Base-by-base conservation (phyloP, 1,284 basidiomycete species). In the Naganishia liquefaciens region DNA sequence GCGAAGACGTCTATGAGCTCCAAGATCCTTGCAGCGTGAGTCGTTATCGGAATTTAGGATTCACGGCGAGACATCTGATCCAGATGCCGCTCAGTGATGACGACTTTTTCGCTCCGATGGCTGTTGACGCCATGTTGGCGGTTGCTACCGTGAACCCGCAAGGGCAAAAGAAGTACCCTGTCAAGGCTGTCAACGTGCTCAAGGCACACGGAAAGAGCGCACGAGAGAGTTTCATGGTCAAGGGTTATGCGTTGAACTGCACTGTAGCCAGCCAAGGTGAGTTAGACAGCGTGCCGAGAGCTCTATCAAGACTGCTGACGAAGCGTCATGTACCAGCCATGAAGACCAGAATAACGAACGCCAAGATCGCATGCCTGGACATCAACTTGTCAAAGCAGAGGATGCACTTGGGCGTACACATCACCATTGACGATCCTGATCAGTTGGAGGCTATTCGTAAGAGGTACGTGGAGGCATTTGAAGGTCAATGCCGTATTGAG, bases 1-100 rank as follows among this genome's bases (percentile, higher is more conserved):
- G 96, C 96, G 64, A 99, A 96, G 83, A 99, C 96, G 52, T 93
- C 90, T 70, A 99, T 99, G 96, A 88, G 93, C 71, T 97, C 93
- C 79, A 99, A 99, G 82, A 93, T 99, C 78, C 93, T 99, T 70
- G 90, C 93, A 76, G 91, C 87, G 93, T 95, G 79, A 78, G 89
- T 84, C 23, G 39, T 19, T n/a, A 15, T 39, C 15, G 39, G 66
- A 28, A 64, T 37, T 13, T 37, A 13, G 33, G 10, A 25, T n/a
- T 17, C 30, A 25, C 25, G 17, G 23, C 1, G 4, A 40, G 43
- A 50, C 25, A 23, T 10, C 51, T 33, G 62, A 33, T 62, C 52
- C 55, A 13, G 13, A 37, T 37, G 33, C 33, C 33, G 43, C 67
- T 37, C 52, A 66, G 95, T 64, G 96, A 99, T 77, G 95, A 98